These are phyloP conservation scores for Aureobasidium melanogenum DNA, from an alignment of 2,329 filamentous ascomycete species.

Conservation along the genomic window DNA sequence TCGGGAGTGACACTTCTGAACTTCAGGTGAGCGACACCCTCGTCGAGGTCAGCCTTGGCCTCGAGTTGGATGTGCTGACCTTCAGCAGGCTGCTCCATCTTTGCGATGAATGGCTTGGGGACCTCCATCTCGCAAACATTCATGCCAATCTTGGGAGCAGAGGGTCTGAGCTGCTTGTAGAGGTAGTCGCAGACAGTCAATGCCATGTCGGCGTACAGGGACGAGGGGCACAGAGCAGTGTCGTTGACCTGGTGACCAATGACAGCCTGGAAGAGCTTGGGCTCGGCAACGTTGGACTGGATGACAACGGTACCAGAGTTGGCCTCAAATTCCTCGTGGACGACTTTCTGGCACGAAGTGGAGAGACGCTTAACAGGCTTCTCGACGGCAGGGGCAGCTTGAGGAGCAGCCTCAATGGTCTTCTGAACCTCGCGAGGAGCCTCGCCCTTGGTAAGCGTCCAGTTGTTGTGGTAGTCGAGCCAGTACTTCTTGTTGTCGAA, in stretches of 20 bases:
- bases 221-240: conserved; percentile 56
- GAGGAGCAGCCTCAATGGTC: conserved; percentile 27
- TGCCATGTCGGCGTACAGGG: conserved; percentile 55
- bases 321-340: conserved; percentile 53
- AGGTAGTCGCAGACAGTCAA: conserved; percentile 59
- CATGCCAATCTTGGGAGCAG: conserved; percentile 46
- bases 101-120: conserved; percentile 58
- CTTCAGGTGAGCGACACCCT: conserved; percentile 46
- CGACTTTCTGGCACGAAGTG: conserved; percentile 56
- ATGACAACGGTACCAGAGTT: conserved; percentile 52
- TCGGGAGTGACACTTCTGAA: conserved; percentile 52
- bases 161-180: conserved; percentile 54
- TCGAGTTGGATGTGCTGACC: conserved; percentile 54
- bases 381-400: conserved; percentile 30
- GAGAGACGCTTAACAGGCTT: conserved; percentile 46
- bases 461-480: conserved; percentile 64
- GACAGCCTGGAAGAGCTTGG: conserved; percentile 53
- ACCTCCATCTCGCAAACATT: conserved; percentile 62
- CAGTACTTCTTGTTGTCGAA: conserved; percentile 67
- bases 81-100: conserved; percentile 37
- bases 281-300: conserved; percentile 57
- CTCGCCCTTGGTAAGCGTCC: conserved; percentile 61
- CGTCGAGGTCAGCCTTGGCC: conserved; percentile 49
- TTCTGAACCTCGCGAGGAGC: conserved; percentile 34
- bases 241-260: conserved; percentile 61